phyloP scores from a whole-genome alignment of 1,284 basidiomycete species.

The Puccinia horiana region DNA sequence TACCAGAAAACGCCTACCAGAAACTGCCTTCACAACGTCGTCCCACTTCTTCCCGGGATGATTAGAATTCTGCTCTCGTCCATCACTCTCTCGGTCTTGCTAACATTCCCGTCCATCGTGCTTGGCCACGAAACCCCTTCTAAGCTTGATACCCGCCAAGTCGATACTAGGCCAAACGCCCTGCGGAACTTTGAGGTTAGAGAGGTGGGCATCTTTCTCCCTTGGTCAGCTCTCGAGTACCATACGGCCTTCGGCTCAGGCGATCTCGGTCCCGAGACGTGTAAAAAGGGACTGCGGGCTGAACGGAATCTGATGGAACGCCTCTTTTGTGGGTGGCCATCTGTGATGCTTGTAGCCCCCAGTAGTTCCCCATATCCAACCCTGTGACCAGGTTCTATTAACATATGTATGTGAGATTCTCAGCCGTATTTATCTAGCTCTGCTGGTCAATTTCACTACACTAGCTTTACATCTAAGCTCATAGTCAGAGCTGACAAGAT shows the following conservation, averaged over 20 bases:
- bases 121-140: neutral
- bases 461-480: neutral
- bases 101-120: neutral
- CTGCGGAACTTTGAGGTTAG: constrained; percentile 44
- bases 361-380: constrained; percentile 26
- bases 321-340: neutral
- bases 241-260: neutral
- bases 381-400: constrained; percentile 30
- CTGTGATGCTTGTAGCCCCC: constrained; percentile 44
- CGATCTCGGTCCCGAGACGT: neutral
- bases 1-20: neutral
- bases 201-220: constrained; percentile 17
- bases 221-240: neutral
- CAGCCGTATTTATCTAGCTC: neutral
- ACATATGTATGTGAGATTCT: constrained; percentile 34
- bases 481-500: neutral
- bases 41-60: neutral
- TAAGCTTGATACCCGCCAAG: constrained; percentile 20
- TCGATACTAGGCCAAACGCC: constrained; percentile 16
- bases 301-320: neutral
- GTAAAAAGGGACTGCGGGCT: too few species aligned
- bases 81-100: neutral
- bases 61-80: neutral
- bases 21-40: neutral
- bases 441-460: neutral